Conservation (phyloP, 306 rosid species). For the Trichosanthes truncata region DNA sequence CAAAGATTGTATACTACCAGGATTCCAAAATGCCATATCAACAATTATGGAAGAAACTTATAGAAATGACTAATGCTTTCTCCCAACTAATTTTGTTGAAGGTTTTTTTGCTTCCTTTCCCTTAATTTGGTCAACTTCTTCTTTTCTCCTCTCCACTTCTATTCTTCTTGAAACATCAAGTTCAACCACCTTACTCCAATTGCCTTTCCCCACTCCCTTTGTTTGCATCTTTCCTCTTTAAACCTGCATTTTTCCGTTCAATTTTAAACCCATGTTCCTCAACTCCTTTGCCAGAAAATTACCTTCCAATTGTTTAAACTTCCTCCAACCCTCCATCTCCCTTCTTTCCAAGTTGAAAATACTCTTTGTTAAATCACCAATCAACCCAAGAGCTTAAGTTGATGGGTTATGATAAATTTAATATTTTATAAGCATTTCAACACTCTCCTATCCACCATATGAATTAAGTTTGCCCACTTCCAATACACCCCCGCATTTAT, state of each 20-base stretch:
- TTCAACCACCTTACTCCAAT: neutral
- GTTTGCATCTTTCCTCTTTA: neutral
- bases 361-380: too few relatives aligned
- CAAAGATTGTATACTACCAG: neutral
- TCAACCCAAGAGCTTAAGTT: too few relatives aligned
- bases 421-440: too few relatives aligned
- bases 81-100: neutral
- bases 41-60: neutral
- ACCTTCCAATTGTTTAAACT: neutral
- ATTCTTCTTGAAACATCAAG: neutral
- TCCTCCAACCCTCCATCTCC: neutral
- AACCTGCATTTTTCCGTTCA: too few relatives aligned
- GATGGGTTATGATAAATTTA: too few relatives aligned
- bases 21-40: neutral
- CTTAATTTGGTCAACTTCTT: neutral
- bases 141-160: neutral
- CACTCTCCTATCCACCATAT: neutral
- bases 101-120: neutral
- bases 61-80: too few relatives aligned
- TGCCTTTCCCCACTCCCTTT: neutral
- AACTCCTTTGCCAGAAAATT: neutral
- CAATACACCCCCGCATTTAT: neutral
- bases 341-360: neutral
- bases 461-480: neutral
- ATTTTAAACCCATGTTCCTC: neutral